Evolutionary conservation across 2,329 filamentous ascomycete genomes (phyloP), one percentile per base, ranked within the genome.

Genomic region (Colletotrichum ledebouriae): DNA sequence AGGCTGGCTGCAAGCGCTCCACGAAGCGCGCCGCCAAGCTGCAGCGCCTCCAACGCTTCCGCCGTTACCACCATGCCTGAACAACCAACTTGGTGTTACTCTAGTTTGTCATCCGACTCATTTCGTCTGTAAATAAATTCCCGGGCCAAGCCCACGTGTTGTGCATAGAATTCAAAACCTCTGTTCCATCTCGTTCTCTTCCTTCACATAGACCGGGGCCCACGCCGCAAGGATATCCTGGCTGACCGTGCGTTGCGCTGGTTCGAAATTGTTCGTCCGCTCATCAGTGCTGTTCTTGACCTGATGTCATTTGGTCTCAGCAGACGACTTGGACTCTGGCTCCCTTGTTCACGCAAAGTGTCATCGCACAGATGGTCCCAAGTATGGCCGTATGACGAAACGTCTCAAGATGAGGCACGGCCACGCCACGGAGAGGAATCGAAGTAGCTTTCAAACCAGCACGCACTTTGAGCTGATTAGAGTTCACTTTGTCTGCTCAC

Each of bases 21-120:
- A 15, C 87, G 29, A 83, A 84, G 56, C 79, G 83, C 15, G 83
- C 87, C 65, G 80, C 80, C 22, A 79, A 87, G 46, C 82, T 89
- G 41, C 76, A 79, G 57, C 79, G 80, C 13, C 75, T 85, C 5
- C 75, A 74, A 39, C 75, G 78, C 29, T 66, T 59, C 33, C 55
- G 41, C 13, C 66, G 66, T 25, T 17, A 37, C 22, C 46, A 47
- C n/a, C 25, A 25, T n/a, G 53, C 50, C 29, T 69, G 33, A 50
- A n/a, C 11, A 22, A 22, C 17, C 15, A 59, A 34, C 58, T 56
- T 62, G 39, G 12, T 46, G 59, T 62, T 33, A 62, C 25, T 55
- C 55, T 62, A 62, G 59, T 22, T 53, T 37, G 17, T 50, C 44
- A 59, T 62, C 46, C 44, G 39, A 56, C 50, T 47, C 13, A 20